Conservation (phyloP, 805 yeast genomes). For the Sugiyamaella floridensis region DNA sequence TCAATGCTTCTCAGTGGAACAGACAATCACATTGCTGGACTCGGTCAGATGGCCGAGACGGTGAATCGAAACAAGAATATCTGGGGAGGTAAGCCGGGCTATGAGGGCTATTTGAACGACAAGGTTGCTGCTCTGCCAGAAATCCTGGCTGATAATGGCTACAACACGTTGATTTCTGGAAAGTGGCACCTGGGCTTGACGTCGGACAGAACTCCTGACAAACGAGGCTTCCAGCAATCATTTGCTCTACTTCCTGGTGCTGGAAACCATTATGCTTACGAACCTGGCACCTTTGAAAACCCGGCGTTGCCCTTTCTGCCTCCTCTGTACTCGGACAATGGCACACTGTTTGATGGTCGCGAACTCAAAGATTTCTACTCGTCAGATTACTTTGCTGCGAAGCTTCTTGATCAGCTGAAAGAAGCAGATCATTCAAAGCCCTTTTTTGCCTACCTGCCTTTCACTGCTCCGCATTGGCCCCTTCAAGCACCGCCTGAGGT, state of each 20-base stretch:
- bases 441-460: conserved; percentile 48
- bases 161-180: conserved; percentile 47
- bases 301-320: conserved; percentile 31
- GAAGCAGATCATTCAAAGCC: conserved; percentile 31
- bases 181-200: conserved; percentile 55
- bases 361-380: conserved; percentile 46
- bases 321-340: conserved; percentile 38
- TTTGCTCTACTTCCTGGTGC: conserved; percentile 50
- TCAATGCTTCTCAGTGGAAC: conserved; percentile 57
- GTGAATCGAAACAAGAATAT: conserved; percentile 35
- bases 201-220: conserved; percentile 42
- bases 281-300: conserved; percentile 25
- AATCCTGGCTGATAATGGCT: conserved; percentile 42
- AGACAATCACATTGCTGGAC: conserved; percentile 54
- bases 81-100: conserved; percentile 44
- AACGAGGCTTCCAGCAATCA: conserved; percentile 45
- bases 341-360: conserved; percentile 23
- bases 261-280: conserved; percentile 48
- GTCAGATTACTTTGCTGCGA: conserved; percentile 40
- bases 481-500: conserved; percentile 49
- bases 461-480: conserved; percentile 66
- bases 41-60: conserved; percentile 50
- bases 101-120: conserved; percentile 48
- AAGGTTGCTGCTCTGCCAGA: conserved; percentile 50
- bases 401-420: conserved; percentile 34